phyloP scores from a whole-genome alignment of 2,329 filamentous ascomycete genomes.

The Monosporascus sp. region DNA sequence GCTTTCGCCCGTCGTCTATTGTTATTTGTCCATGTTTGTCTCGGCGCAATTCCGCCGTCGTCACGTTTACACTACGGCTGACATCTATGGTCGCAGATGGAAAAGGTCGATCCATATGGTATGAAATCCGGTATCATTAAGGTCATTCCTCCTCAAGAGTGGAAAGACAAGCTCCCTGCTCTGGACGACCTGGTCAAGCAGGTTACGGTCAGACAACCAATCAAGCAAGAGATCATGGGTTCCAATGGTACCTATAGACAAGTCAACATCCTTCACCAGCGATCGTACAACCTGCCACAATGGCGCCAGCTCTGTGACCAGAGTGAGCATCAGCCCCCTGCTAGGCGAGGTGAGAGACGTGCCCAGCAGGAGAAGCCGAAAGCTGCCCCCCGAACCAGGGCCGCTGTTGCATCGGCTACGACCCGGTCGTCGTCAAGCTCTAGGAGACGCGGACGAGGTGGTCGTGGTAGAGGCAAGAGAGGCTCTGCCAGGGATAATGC shows the following conservation, averaged over 20 bases:
- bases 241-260: conserved; percentile 94
- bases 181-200: conserved; percentile 85
- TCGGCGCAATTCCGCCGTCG: not conserved
- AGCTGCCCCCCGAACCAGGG: conserved; percentile 33
- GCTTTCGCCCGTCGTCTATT: not conserved
- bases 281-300: conserved; percentile 93
- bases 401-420: conserved; percentile 28
- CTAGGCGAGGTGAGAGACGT: conserved; percentile 76
- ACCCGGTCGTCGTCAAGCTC: conserved; percentile 18
- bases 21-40: not conserved
- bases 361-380: conserved; percentile 52
- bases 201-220: conserved; percentile 91
- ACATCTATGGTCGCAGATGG: conserved; percentile 44
- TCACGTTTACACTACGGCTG: not conserved
- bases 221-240: conserved; percentile 97
- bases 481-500: conserved; percentile 33
- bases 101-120: conserved; percentile 85
- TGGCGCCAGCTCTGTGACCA: conserved; percentile 93
- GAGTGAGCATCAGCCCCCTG: conserved; percentile 92
- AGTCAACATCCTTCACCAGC: conserved; percentile 92
- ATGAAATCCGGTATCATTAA: conserved; percentile 98
- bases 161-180: conserved; percentile 73
- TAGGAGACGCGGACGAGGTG: conserved; percentile 36
- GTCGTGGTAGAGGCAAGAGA: conserved; percentile 33
- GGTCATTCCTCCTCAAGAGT: conserved; percentile 88